Evolutionary conservation across 202 grass and related monocot species (phyloP).

Genomic region (Bolboschoenoplectus hybrid): DNA sequence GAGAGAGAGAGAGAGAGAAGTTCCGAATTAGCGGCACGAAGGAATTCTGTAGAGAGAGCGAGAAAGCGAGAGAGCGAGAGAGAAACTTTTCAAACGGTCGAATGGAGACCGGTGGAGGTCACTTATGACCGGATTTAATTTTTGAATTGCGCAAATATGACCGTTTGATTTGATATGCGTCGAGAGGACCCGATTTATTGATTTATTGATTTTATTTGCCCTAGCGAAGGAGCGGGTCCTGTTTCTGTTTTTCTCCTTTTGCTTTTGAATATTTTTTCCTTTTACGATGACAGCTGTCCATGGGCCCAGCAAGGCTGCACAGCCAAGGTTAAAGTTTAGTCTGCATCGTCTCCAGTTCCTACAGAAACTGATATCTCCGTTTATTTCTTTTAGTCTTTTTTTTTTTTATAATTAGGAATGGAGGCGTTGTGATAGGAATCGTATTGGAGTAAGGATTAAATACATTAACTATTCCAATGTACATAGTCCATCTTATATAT

Average conservation of each 20-base stretch:
- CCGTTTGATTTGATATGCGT: constrained; percentile 33
- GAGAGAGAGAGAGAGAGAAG: constrained; percentile 9
- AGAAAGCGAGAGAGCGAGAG: constrained; percentile 9
- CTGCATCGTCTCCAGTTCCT: background rate
- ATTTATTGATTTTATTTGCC: background rate
- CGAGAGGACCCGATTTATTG: constrained; percentile 4
- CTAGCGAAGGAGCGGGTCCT: background rate
- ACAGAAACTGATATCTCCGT: background rate
- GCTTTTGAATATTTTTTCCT: background rate
- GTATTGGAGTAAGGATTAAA: no score
- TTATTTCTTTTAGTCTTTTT: background rate
- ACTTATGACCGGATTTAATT: constrained; percentile 23
- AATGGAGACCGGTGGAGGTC: background rate
- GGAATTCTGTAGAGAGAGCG: constrained; percentile 12
- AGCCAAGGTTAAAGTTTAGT: background rate
- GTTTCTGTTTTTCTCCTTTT: background rate
- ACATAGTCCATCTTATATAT: no score
- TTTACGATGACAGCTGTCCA: background rate
- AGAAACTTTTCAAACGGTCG: constrained; percentile 41
- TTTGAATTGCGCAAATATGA: constrained; percentile 39
- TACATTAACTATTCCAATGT: no score
- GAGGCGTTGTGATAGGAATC: no score
- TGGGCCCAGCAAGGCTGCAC: background rate
- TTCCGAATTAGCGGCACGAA: background rate
- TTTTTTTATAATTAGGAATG: no score